Percentiles rank a stretch among this genome's conserved stretches.
These are phyloP conservation scores for Taphrina deformans DNA, from an alignment of 1,139 yeast species.

Conservation along the genomic window DNA sequence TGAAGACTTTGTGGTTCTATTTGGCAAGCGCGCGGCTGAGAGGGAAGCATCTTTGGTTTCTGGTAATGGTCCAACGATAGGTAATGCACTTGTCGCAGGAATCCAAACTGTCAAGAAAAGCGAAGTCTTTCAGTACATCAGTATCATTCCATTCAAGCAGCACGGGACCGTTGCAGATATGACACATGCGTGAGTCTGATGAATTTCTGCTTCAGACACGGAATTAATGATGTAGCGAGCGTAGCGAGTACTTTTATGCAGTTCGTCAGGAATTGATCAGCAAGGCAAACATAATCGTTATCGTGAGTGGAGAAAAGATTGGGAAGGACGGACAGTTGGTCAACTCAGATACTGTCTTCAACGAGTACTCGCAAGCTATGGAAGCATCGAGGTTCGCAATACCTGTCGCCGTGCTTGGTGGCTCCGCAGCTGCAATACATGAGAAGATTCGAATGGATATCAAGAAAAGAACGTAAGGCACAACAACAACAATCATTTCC, in stretches of 20 bases:
- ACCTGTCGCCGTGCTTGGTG: constrained; percentile 24
- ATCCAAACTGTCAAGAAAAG: constrained; percentile 4
- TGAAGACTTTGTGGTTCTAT: constrained; percentile 7
- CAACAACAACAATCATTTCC: not conserved
- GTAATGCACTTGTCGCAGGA: constrained; percentile 28
- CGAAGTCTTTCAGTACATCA: constrained; percentile 20
- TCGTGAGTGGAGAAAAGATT: constrained; percentile 25
- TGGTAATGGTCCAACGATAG: constrained; percentile 29
- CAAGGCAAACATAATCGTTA: constrained; percentile 22
- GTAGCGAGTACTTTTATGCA: constrained; percentile 16
- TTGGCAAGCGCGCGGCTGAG: constrained; percentile 10
- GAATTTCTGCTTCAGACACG: not conserved
- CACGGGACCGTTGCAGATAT: constrained; percentile 31
- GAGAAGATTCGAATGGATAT: constrained; percentile 10
- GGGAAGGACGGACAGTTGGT: constrained; percentile 10
- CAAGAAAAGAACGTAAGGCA: not conserved
- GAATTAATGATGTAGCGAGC: not conserved
- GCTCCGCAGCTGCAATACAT: constrained; percentile 7
- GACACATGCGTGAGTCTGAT: constrained; percentile 15
- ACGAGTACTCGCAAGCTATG: constrained; percentile 9
- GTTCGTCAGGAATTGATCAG: constrained; percentile 26
- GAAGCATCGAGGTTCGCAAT: constrained; percentile 19
- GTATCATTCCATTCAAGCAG: constrained; percentile 27
- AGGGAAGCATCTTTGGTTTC: constrained; percentile 15
- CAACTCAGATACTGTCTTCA: constrained; percentile 23